These are phyloP conservation scores for Blastocystis sp. DNA, from an alignment of 352 stramenopile species.

Conservation along the genomic window DNA sequence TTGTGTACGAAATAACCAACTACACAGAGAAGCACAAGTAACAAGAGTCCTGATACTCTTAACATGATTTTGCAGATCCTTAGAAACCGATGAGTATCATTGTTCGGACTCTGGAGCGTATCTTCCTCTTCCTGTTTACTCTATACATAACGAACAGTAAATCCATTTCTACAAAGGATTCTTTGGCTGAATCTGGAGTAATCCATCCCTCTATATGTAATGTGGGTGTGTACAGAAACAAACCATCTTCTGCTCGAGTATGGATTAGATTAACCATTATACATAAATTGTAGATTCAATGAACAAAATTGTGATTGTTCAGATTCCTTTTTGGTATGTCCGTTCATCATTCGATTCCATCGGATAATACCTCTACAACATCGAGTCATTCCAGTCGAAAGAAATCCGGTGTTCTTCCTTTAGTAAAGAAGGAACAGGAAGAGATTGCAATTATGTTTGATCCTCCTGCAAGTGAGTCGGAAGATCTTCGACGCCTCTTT, in stretches of 20 bases:
- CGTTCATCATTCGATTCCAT: not conserved
- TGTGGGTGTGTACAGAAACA: not conserved
- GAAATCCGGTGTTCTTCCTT: not conserved
- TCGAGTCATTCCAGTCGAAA: slow-evolving; percentile 1
- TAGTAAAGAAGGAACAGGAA: slow-evolving; percentile 43
- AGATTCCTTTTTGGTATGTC: slow-evolving; percentile 1
- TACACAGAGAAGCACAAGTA: not conserved
- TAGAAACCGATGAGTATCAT: too few relatives aligned
- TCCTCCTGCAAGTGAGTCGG: not conserved
- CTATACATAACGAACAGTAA: not conserved
- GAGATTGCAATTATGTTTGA: slow-evolving; percentile 18
- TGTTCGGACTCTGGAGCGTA: too few relatives aligned
- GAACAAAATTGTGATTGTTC: not conserved
- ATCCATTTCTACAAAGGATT: not conserved
- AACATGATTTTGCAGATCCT: too few relatives aligned
- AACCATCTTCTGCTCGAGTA: not conserved
- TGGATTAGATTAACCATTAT: not conserved
- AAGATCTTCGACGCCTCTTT: not conserved
- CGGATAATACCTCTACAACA: not conserved
- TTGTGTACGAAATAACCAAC: not conserved
- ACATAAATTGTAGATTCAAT: not conserved
- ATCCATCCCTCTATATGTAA: not conserved
- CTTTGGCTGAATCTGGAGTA: not conserved
- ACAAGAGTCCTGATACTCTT: too few relatives aligned
- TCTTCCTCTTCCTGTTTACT: not conserved